These are phyloP conservation scores for Fusarium sp. DNA, from an alignment of 2,329 filamentous ascomycete genomes.

Conservation along the genomic window DNA sequence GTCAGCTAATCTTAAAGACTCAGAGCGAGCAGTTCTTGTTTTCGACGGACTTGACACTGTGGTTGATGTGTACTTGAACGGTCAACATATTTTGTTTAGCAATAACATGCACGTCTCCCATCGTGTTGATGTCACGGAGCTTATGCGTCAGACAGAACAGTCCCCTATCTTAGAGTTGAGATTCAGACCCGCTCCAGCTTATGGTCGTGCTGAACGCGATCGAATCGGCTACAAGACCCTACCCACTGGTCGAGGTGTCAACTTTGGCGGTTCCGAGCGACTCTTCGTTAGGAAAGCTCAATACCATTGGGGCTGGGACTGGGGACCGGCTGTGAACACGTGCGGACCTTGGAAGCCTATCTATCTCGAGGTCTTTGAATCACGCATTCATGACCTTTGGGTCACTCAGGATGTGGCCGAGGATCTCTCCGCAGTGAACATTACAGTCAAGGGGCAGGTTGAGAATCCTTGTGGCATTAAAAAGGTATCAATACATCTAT, in stretches of 20 bases:
- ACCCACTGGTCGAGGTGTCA: not conserved
- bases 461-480: fast-evolving
- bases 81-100: not conserved
- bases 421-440: not conserved
- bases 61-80: not conserved
- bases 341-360: conserved; percentile 11
- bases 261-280: conserved; percentile 9
- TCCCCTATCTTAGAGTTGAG: not conserved
- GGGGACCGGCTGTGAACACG: conserved; percentile 8
- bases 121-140: not conserved
- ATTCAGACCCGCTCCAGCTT: conserved; percentile 3
- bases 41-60: conserved; percentile 16
- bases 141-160: fast-evolving
- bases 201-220: not conserved
- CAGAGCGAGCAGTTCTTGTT: not conserved
- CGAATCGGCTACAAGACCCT: conserved; percentile 5
- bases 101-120: not conserved
- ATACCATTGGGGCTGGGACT: conserved; percentile 28
- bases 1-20: fast-evolving
- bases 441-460: not conserved
- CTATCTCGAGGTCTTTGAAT: not conserved
- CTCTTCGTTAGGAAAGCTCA: conserved; percentile 6
- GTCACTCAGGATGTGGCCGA: not conserved
- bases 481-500: not conserved
- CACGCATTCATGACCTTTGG: not conserved